Conservation (phyloP, 345 rosid species). For the Arabis hirsuta region DNA sequence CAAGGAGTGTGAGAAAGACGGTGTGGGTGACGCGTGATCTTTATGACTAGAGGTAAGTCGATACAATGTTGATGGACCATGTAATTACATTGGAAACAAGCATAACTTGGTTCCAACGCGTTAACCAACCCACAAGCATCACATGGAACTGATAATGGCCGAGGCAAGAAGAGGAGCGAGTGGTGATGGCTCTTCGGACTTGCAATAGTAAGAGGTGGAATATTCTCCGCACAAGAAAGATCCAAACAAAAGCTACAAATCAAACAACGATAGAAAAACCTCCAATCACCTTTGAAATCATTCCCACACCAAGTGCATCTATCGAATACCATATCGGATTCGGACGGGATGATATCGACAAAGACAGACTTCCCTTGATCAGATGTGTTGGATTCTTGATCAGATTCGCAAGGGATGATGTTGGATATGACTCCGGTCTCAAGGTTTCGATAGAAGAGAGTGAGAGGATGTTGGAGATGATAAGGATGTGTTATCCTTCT, state of each 20-base stretch:
- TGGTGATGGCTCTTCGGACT: constrained; percentile 21
- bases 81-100: constrained; percentile 20
- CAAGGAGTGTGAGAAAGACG: constrained; percentile 10
- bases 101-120: background rate
- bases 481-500: constrained; percentile 13
- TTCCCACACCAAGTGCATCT: constrained; percentile 10
- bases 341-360: too few species aligned
- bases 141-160: constrained; percentile 16
- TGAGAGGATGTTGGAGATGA: constrained; percentile 25
- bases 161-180: background rate
- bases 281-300: background rate
- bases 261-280: constrained; percentile 2
- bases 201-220: constrained; percentile 13
- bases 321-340: background rate
- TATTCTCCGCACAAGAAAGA: background rate
- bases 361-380: too few species aligned
- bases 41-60: constrained; percentile 15
- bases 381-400: too few species aligned
- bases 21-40: constrained; percentile 21
- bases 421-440: background rate
- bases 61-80: constrained; percentile 9
- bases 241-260: constrained; percentile 19
- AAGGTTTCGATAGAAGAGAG: background rate
- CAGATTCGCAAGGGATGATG: too few species aligned
- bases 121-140: constrained; percentile 27